Percentiles rank a stretch among this genome's conserved stretches.
These are phyloP conservation scores for Phytopythium helicoides DNA, from an alignment of 352 stramenopile species.

Conservation along the genomic window DNA sequence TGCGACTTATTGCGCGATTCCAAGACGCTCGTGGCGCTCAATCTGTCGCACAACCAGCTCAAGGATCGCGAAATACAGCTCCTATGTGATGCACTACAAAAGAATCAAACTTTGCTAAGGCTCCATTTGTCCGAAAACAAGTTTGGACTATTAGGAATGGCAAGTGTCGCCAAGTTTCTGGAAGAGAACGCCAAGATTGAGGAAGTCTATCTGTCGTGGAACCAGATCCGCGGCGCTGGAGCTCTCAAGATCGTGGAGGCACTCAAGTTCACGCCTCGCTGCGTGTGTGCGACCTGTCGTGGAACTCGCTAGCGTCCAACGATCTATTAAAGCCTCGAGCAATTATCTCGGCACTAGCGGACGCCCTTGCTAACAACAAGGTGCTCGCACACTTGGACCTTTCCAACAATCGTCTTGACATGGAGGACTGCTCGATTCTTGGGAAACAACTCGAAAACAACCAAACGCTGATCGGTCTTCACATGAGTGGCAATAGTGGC, in stretches of 20 bases:
- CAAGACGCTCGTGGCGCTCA: conserved; percentile 56
- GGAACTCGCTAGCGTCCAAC: conserved; percentile 69
- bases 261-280: conserved; percentile 73
- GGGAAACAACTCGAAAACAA: conserved; percentile 65
- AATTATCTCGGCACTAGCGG: conserved; percentile 50
- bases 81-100: conserved; percentile 73
- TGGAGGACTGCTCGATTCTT: conserved; percentile 56
- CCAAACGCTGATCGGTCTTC: conserved; percentile 67
- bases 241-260: conserved; percentile 72
- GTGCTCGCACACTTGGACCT: conserved; percentile 65
- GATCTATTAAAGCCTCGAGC: conserved; percentile 36
- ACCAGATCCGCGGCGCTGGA: conserved; percentile 63
- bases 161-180: conserved; percentile 65
- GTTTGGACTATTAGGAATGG: conserved; percentile 56
- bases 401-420: conserved; percentile 68
- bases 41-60: conserved; percentile 65
- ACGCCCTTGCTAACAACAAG: conserved; percentile 78
- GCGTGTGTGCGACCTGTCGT: conserved; percentile 70
- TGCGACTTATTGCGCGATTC: conserved; percentile 35
- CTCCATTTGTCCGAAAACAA: conserved; percentile 75
- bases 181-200: conserved; percentile 76
- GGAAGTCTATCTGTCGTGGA: conserved; percentile 77
- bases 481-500: conserved; percentile 77
- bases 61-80: conserved; percentile 56
- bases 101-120: conserved; percentile 59